phyloP scores from a whole-genome alignment of 257 asterid genomes.

The Jacaranda mimosifolia region DNA sequence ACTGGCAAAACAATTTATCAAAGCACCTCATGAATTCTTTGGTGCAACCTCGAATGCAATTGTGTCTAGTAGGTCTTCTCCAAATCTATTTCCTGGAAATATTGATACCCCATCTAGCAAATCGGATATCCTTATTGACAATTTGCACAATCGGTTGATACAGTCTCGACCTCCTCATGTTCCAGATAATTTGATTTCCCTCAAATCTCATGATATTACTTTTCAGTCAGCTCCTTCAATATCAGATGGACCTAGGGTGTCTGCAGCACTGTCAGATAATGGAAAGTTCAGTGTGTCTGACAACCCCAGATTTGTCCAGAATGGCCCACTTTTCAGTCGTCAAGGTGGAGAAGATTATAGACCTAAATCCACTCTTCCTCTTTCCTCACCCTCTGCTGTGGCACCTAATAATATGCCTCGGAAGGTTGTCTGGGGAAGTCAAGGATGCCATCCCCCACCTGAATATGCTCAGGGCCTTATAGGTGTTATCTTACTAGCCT shows the following conservation, averaged over 20 bases:
- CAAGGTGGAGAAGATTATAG: conserved; percentile 14
- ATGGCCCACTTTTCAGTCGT: conserved; percentile 9
- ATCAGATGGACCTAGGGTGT: conserved; percentile 31
- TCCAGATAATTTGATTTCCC: conserved; percentile 12
- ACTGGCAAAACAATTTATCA: conserved; percentile 36
- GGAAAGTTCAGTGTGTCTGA: conserved; percentile 26
- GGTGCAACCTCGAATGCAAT: not conserved
- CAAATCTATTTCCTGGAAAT: conserved; percentile 29
- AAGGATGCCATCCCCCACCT: conserved; percentile 30
- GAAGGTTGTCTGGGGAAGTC: conserved; percentile 33
- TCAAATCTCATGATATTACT: not conserved
- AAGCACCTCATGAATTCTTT: conserved; percentile 53
- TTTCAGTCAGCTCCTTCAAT: conserved; percentile 21
- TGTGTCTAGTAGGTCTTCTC: conserved; percentile 34
- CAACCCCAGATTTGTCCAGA: not conserved
- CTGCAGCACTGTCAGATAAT: conserved; percentile 24
- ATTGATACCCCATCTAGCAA: conserved; percentile 20
- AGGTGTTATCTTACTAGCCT: conserved; percentile 50
- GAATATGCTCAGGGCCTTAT: conserved; percentile 47
- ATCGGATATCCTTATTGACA: not conserved
- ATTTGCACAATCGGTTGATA: no score
- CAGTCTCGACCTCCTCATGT: no score
- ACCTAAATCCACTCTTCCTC: conserved; percentile 7
- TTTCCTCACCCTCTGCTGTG: conserved; percentile 21
- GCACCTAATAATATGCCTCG: conserved; percentile 4